phyloP scores from a whole-genome alignment of 169 alveolate genomes.

The Plasmodium knowlesi region DNA sequence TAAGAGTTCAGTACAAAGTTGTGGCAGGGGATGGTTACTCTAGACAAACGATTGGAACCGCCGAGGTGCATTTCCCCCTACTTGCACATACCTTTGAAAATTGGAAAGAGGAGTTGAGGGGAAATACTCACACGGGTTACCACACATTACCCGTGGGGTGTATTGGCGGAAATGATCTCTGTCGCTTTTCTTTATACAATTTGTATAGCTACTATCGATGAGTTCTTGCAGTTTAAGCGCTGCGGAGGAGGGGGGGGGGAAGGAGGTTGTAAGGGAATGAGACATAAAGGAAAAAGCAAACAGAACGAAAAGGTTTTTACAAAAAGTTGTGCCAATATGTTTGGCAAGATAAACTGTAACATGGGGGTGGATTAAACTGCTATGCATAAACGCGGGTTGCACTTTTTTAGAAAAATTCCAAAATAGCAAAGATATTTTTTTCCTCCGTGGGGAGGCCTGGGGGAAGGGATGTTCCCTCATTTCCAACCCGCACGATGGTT shows the following conservation, averaged over 20 bases:
- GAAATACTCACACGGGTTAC: constrained; percentile 59
- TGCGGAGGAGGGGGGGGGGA: neutral
- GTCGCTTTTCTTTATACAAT: constrained; percentile 66
- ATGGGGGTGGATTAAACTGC: neutral
- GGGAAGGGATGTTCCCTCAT: neutral
- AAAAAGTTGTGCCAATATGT: neutral
- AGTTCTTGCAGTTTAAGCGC: constrained; percentile 57
- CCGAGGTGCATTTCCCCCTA: neutral
- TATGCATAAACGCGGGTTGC: neutral
- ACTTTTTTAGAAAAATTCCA: neutral
- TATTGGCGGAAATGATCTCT: constrained; percentile 65
- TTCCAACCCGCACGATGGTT: neutral
- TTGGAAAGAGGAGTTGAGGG: constrained; percentile 54
- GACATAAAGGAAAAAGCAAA: neutral
- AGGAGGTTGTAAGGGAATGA: neutral
- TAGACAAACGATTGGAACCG: neutral
- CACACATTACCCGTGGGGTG: constrained; percentile 57
- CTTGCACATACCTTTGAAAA: constrained; percentile 33
- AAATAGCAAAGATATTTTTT: neutral
- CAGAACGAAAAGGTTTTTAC: neutral
- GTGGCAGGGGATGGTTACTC: neutral
- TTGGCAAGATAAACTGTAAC: neutral
- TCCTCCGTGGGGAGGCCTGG: neutral
- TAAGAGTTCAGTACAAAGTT: neutral
- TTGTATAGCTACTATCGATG: constrained; percentile 58